A percentile compares a stretch with the other conserved stretches of the same genome.
phyloP scores from a whole-genome alignment of 73 alveolate species.

The Tetrahymena borealis region DNA sequence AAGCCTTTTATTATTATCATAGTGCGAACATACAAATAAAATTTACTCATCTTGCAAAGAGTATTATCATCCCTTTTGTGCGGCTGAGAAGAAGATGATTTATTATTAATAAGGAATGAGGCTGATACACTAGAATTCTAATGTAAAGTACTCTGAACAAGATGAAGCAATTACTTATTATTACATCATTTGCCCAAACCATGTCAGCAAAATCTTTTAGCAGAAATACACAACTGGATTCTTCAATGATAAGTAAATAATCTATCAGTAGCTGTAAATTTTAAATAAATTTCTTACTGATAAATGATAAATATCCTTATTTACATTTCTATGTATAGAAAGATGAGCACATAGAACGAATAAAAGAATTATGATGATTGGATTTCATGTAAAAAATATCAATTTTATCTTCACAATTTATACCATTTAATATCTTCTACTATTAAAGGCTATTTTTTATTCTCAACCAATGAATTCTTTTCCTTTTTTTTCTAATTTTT shows the following conservation, averaged over 20 bases:
- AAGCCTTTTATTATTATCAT: background rate
- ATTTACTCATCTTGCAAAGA: background rate
- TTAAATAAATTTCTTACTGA: background rate
- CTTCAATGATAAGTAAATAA: background rate
- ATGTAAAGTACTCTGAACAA: background rate
- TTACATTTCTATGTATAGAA: background rate
- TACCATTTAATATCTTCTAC: background rate
- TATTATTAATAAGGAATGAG: background rate
- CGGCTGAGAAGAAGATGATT: background rate
- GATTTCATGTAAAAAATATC: background rate
- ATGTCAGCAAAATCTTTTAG: background rate
- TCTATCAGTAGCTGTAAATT: background rate
- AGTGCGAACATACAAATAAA: background rate
- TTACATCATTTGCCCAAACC: background rate
- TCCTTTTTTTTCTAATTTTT: too few relatives aligned
- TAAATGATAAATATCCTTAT: background rate
- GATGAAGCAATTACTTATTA: background rate
- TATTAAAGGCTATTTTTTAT: too few relatives aligned
- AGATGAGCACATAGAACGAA: background rate
- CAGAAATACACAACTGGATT: background rate
- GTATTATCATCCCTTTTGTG: background rate
- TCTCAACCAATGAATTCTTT: too few relatives aligned
- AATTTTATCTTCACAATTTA: background rate
- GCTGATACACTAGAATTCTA: background rate
- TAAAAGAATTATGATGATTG: background rate